Percentiles rank a stretch among this genome's conserved stretches.
phyloP scores from a whole-genome alignment of 352 stramenopile genomes.

The Proteromonas lacertae region DNA sequence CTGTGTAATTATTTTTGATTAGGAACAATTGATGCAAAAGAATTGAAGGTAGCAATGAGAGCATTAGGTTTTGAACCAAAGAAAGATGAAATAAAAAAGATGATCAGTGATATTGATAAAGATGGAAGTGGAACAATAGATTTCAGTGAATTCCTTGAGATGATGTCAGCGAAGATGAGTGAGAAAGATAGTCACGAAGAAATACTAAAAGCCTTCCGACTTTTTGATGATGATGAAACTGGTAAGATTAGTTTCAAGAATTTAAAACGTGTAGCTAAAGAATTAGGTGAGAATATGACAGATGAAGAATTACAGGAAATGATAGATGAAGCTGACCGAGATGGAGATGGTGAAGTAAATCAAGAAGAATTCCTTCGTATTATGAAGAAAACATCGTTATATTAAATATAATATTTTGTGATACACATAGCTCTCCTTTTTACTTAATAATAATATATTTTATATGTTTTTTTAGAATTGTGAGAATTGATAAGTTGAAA shows the following conservation, averaged over 20 bases:
- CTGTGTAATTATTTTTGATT: background rate
- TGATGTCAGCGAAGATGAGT: conserved; percentile 77
- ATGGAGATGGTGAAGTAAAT: too few species aligned
- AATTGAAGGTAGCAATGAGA: conserved; percentile 78
- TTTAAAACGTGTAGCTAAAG: too few species aligned
- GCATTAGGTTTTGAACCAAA: conserved; percentile 77
- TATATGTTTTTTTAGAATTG: too few species aligned
- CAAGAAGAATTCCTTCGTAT: too few species aligned
- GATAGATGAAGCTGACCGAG: conserved; percentile 74
- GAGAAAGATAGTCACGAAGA: conserved; percentile 75
- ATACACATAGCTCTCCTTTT: too few species aligned
- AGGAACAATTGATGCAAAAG: conserved; percentile 78
- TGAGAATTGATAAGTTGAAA: too few species aligned
- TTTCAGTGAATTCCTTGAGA: conserved; percentile 82
- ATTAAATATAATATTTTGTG: too few species aligned
- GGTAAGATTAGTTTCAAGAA: conserved; percentile 82
- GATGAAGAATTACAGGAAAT: too few species aligned
- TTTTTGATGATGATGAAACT: conserved; percentile 1
- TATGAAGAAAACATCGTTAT: too few species aligned
- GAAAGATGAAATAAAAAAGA: conserved; percentile 85
- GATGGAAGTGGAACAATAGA: conserved; percentile 68
- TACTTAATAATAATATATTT: too few species aligned
- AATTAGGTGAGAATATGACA: too few species aligned
- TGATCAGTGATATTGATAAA: conserved; percentile 82
- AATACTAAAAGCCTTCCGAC: conserved; percentile 32